A percentile compares a stretch with the other conserved stretches of the same genome.
Evolutionary conservation across 805 yeast species (phyloP).

Genomic region (Grigorovia yakushimaensis): DNA sequence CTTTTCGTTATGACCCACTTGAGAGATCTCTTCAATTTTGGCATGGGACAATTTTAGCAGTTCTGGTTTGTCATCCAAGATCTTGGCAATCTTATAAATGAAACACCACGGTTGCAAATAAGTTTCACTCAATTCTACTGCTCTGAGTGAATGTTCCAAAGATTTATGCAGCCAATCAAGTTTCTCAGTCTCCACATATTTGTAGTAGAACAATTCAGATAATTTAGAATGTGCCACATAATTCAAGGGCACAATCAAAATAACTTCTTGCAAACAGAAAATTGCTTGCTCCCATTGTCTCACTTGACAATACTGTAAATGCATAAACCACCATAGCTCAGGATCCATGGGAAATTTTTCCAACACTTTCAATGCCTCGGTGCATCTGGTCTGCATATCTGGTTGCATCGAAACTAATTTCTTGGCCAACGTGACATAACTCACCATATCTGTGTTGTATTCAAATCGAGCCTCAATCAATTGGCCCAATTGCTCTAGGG

Average conservation of each 20-base stretch:
- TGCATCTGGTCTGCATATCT: slow-evolving; percentile 6
- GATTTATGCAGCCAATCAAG: slow-evolving; percentile 12
- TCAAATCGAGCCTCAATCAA: slow-evolving; percentile 45
- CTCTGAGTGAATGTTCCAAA: slow-evolving; percentile 47
- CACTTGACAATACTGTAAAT: slow-evolving; percentile 45
- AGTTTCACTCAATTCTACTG: slow-evolving; percentile 67
- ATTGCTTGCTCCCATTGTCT: slow-evolving; percentile 64
- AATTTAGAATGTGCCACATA: slow-evolving; percentile 25
- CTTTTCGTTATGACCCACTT: slow-evolving; percentile 18
- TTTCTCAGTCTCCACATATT: slow-evolving; percentile 10
- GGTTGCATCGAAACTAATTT: slow-evolving; percentile 17
- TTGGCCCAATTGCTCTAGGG: slow-evolving; percentile 33
- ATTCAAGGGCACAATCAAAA: slow-evolving; percentile 51
- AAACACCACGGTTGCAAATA: slow-evolving; percentile 73
- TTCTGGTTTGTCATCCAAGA: slow-evolving; percentile 20
- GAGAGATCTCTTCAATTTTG: slow-evolving; percentile 29
- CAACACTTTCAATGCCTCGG: slow-evolving; percentile 13
- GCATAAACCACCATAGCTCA: slow-evolving; percentile 71
- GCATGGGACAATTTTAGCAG: slow-evolving; percentile 31
- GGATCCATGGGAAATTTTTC: slow-evolving; percentile 55
- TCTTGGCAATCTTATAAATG: slow-evolving; percentile 33
- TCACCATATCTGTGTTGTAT: slow-evolving; percentile 31
- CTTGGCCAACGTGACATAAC: slow-evolving; percentile 23
- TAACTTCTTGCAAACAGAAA: slow-evolving; percentile 58
- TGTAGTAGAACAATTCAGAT: slow-evolving; percentile 19